Evolutionary conservation across 2,329 filamentous ascomycete species (phyloP), one percentile per base, ranked within the genome.

Genomic region (Onygenales sp.): DNA sequence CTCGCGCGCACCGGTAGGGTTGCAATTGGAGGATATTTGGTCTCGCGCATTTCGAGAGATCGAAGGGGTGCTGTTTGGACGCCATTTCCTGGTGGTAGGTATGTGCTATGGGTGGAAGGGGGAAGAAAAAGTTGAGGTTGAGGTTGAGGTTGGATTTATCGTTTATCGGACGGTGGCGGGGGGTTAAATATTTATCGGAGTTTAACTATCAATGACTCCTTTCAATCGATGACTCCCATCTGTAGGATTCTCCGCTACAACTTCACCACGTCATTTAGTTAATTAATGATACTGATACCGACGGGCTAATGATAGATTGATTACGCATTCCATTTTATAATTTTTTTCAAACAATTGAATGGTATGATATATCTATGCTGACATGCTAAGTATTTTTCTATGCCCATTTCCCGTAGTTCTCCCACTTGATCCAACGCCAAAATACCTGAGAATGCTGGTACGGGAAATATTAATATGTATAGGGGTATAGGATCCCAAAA

Each of bases 1-100:
- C 87, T 79, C 87, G 74, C 32, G 87, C 87, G 67, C 87, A 92
- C 54, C 87, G 83, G 66, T 92, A 92, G 40, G 87, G 87, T 64
- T 89, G 78, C 47, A 92, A 75, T 57, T 84, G 77, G 59, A 91
- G 72, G 56, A 92, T 90, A 69, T 91, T 92, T 43, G 84, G 78
- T 61, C 87, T 80, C 42, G 86, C 87, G 65, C 87, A 91, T 57
- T 80, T 85, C 61, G 86, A 74, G 50, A 92, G 74, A 65, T 89
- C 81, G 69, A 91, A 91, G 34, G 84, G 75, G 36, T 81, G 77
- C 37, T 58, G 63, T 60, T 57, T 67, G 49, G 59, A 49, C 47
- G 69, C 61, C 70, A 72, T 72, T 66, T 61, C 39, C n/a, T n/a
- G 45, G 6, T 36, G 45, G 31, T 52, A 27, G 48, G 50, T 51